These are phyloP conservation scores for Populus euphratica DNA, from an alignment of 345 rosid species.

Conservation along the genomic window DNA sequence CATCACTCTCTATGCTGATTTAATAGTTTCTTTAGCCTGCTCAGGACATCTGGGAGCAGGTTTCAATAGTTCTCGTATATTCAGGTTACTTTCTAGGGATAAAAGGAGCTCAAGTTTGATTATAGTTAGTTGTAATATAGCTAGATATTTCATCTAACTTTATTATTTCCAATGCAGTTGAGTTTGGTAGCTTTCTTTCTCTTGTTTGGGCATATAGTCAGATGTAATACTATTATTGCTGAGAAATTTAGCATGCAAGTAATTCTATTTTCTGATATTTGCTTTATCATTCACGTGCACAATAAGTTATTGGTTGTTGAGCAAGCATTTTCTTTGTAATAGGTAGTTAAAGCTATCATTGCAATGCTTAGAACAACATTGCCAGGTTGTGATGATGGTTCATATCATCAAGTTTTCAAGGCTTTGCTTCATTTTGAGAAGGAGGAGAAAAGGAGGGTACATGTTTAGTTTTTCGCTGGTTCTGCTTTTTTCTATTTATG, in stretches of 20 bases:
- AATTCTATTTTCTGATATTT: not conserved
- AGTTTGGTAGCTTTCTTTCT: too few relatives aligned
- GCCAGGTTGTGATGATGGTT: slow-evolving; percentile 68
- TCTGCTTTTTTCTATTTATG: not conserved
- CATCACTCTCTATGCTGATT: not conserved
- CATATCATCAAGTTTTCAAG: slow-evolving; percentile 83
- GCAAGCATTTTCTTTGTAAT: too few relatives aligned
- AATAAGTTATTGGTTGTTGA: too few relatives aligned
- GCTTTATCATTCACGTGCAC: not conserved
- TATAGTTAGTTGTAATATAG: too few relatives aligned
- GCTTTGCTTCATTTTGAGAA: slow-evolving; percentile 80
- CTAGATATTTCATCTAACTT: too few relatives aligned
- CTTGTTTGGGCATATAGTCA: too few relatives aligned
- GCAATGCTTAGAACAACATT: slow-evolving; percentile 78
- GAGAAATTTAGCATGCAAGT: not conserved
- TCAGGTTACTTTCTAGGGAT: not conserved
- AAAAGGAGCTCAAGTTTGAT: not conserved
- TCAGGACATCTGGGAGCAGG: not conserved
- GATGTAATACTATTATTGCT: too few relatives aligned
- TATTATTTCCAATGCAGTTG: too few relatives aligned
- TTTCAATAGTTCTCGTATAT: not conserved
- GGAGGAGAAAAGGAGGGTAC: slow-evolving; percentile 81
- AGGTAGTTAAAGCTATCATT: slow-evolving; percentile 48
- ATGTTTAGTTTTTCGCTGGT: not conserved
- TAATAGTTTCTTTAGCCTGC: not conserved